Evolutionary conservation across 164 flowering plant genomes (phyloP), one percentile per base, ranked within the genome.

Genomic region (Echeveria elegans): DNA sequence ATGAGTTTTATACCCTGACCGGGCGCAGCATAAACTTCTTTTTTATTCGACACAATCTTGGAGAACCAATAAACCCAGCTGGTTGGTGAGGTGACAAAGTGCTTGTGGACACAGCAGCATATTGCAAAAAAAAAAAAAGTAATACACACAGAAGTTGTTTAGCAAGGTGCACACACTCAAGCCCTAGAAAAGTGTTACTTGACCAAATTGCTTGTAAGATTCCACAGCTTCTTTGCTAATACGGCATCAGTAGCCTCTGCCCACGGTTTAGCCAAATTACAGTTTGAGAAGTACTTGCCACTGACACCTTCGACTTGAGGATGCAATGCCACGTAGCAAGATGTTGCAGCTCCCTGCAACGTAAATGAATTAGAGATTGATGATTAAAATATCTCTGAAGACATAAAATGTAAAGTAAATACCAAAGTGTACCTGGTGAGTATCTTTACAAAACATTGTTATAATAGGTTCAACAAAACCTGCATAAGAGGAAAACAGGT

Each of bases 291-390:
- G 31, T 53, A 53, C 31, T 53, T 53, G 31, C 60, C 60, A 14
- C 60, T 79, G 6, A 79, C 48, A 26, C 84, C 87, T 30, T 76
- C 70, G 1, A 84, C 73, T 50, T 82, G 76, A 7, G 83, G 85
- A 72, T 82, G 82, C 79, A 86, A 47, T 19, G 90, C 85, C 9
- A 75, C 79, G 67, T 82, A 86, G 73, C 88, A 86, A 64, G 87
- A 82, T 6, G 90, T 84, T 68, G 90, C 85, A 23, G 90, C 88
- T 8, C 86, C 88, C 88, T 84, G 43, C 41, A 9, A 5, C 60
- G 31, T 53, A 53, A 43, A n/a, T 21, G 18, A 28, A 26, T 6
- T 5, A 10, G 2, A 24, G 28, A 23, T 19, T 21, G 6, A 21
- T 21, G 5, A 48, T 36, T 36, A 5, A 14, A 40, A 40, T 2